Conservation (phyloP, 2,329 filamentous ascomycete species). For the Curvularia hawaiiensis region DNA sequence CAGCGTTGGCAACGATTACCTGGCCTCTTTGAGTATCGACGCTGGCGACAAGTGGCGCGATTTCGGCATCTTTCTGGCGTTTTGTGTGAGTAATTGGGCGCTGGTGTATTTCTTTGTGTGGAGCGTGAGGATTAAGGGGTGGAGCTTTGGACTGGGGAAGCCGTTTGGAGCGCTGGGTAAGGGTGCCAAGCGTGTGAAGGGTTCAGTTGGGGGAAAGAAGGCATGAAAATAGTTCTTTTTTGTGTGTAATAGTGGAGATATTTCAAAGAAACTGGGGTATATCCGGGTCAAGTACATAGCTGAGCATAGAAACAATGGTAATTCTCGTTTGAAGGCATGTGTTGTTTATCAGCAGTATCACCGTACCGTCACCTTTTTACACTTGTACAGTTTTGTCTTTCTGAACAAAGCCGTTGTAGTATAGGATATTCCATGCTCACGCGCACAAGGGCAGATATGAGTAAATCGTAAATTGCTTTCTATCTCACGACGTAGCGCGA, state of each 20-base stretch:
- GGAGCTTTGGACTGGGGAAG: conserved; percentile 70
- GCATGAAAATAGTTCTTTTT: neutral
- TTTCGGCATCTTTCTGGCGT: conserved; percentile 75
- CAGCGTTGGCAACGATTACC: conserved; percentile 67
- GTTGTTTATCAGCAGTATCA: no score
- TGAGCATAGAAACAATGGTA: no score
- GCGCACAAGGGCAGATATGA: neutral
- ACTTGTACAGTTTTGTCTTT: no score
- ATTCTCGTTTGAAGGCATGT: no score
- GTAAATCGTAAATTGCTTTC: conserved; percentile 6
- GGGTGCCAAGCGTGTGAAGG: conserved; percentile 22
- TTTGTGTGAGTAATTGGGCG: conserved; percentile 72
- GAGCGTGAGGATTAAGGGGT: conserved; percentile 70
- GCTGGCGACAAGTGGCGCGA: conserved; percentile 70
- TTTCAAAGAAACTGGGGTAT: neutral
- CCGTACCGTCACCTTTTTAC: no score
- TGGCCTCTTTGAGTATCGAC: conserved; percentile 62
- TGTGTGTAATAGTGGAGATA: no score
- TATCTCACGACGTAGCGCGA: conserved; percentile 8
- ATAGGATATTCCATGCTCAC: neutral
- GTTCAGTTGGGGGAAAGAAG: conserved; percentile 12
- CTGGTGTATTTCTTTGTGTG: conserved; percentile 80
- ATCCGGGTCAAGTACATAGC: neutral
- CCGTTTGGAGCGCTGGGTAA: conserved; percentile 58
- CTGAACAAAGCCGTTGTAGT: no score